Percentiles rank a stretch among this genome's conserved stretches.
These are phyloP conservation scores for Coriaria nepalensis DNA, from an alignment of 306 rosid species.

Conservation along the genomic window DNA sequence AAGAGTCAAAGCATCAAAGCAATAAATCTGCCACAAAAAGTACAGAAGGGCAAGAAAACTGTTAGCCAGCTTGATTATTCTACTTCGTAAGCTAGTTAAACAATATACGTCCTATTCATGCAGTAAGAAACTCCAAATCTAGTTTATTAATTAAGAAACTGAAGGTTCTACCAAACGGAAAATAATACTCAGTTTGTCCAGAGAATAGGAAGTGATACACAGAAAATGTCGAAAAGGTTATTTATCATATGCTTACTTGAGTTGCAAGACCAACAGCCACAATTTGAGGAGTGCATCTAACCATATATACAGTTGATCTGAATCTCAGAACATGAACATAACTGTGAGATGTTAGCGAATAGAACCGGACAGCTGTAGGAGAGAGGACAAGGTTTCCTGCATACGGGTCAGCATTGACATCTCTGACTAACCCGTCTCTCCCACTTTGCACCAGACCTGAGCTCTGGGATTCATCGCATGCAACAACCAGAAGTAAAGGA, in stretches of 20 bases:
- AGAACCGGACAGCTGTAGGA: constrained; percentile 83
- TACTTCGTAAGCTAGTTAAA: constrained; percentile 13
- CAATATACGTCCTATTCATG: no score
- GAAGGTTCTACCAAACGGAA: no score
- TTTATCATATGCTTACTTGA: constrained; percentile 53
- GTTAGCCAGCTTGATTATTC: constrained; percentile 14
- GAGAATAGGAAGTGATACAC: background rate
- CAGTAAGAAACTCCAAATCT: no score
- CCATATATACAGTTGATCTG: constrained; percentile 83
- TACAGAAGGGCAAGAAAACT: constrained; percentile 8
- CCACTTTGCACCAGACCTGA: constrained; percentile 56
- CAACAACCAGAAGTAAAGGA: constrained; percentile 90
- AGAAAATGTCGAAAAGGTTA: constrained; percentile 1
- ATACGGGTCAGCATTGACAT: constrained; percentile 45
- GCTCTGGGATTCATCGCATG: constrained; percentile 66
- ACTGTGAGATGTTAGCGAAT: constrained; percentile 65
- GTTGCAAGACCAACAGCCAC: constrained; percentile 92
- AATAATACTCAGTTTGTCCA: no score
- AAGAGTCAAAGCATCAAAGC: constrained; percentile 91
- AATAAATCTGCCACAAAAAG: constrained; percentile 63
- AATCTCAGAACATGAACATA: constrained; percentile 95
- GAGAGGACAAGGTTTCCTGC: constrained; percentile 42
- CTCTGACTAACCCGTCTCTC: constrained; percentile 37
- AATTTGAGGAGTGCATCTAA: constrained; percentile 85
- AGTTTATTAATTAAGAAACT: no score